Base-by-base conservation (phyloP, 768 basidiomycete species). In the Pisolithus marmoratus region DNA sequence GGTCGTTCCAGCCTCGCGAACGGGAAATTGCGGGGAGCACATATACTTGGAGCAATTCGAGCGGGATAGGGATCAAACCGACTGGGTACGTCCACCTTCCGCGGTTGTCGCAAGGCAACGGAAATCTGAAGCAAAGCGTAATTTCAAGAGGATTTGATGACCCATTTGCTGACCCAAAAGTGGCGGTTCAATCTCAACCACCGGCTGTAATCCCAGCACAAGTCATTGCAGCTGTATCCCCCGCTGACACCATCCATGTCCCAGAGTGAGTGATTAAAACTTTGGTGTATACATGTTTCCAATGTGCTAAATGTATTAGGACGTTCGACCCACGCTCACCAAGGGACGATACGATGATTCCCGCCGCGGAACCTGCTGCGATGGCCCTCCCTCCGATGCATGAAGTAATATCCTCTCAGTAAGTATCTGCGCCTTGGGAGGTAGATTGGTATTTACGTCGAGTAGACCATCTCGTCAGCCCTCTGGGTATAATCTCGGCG, bases 371-470 rank as follows among this genome's bases (percentile, higher is more conserved):
- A 24, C 66, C 66, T 2, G 60, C 64, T 37, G 27, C 54, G 29
- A 50, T 69, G 15, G 65, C 70, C 17, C 53, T 72, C 22, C 67
- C 65, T 14, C 51, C 64, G 11, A 68, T 69, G 66, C 50, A 69
- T n/a, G 70, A 69, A 50, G 63, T 71, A 26, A 69, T 69, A 54
- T 54, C 57, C 20, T 36, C 52, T 7, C 46, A 49, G 69, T 63
- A 27, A 53, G 63, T 29, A 17, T 29, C 46, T 4, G n/a, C n/a
- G n/a, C n/a, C 31, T 12, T 17, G 22, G 24, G 22, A n/a, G 8
- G 19, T 23, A 7, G 20, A 4, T 22, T 20, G 2, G 31, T 22
- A n/a, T 1, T 48, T 24, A 36, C 54, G 38, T 61, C 19, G 4
- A 17, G 2, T 27, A 68, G 68, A 15, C 34, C 57, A 14, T n/a